These are phyloP conservation scores for Postia placenta DNA, from an alignment of 768 basidiomycete species.

Conservation along the genomic window DNA sequence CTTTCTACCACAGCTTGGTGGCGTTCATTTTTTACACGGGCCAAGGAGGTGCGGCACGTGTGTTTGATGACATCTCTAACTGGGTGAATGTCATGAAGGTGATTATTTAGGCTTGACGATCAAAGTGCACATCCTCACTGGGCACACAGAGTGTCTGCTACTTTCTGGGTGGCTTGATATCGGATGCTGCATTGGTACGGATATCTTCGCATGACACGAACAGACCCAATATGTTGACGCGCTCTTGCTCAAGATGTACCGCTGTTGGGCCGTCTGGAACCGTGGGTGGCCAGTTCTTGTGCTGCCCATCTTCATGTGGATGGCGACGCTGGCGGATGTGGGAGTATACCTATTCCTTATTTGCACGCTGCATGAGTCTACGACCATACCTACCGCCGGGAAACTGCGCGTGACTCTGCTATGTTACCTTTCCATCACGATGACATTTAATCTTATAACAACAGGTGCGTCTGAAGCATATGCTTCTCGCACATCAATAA, in stretches of 20 bases:
- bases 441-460: not conserved
- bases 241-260: not conserved
- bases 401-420: not conserved
- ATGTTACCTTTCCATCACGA: not conserved
- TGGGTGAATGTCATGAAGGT: constrained; percentile 4
- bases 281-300: not conserved
- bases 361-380: not conserved
- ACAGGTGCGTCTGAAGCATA: not conserved
- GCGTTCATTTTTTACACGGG: constrained; percentile 5
- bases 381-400: not conserved
- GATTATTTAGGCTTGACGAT: not conserved
- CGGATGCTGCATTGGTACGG: constrained; percentile 1
- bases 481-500: not conserved
- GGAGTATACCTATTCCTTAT: not conserved
- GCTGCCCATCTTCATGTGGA: not conserved
- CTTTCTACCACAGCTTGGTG: constrained; percentile 1
- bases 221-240: not conserved
- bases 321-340: not conserved
- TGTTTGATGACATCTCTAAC: constrained; percentile 1
- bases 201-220: not conserved
- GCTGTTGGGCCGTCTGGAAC: not conserved
- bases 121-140: not conserved
- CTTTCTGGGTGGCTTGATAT: not conserved
- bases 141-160: not conserved
- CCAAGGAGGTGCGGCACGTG: not conserved